Conservation (phyloP, 1,284 basidiomycete species). For the Boletellus deceptivus region DNA sequence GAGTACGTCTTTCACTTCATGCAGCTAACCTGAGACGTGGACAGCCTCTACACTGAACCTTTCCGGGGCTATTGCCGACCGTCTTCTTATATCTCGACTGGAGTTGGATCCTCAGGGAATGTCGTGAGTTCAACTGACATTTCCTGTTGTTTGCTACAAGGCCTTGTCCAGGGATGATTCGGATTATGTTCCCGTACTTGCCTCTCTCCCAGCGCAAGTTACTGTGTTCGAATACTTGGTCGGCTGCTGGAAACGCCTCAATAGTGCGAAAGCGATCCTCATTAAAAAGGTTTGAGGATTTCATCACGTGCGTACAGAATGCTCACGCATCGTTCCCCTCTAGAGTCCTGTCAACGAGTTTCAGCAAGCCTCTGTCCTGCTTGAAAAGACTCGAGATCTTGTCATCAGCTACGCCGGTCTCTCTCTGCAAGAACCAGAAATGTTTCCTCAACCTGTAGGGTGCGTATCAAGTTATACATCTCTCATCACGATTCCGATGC, state of each 20-base stretch:
- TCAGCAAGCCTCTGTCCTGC: slow-evolving; percentile 55
- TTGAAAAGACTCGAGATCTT: slow-evolving; percentile 77
- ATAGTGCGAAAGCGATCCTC: slow-evolving; percentile 53
- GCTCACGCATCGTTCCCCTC: background rate
- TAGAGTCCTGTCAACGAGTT: slow-evolving; percentile 61
- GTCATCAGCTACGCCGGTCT: slow-evolving; percentile 91
- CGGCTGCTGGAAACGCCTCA: slow-evolving; percentile 86
- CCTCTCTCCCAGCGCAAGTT: slow-evolving; percentile 74
- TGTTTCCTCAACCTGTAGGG: slow-evolving; percentile 88
- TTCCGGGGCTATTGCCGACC: slow-evolving; percentile 64
- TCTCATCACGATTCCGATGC: slow-evolving; percentile 6
- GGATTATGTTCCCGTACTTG: slow-evolving; percentile 75
- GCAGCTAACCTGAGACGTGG: slow-evolving; percentile 10
- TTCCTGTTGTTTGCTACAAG: background rate
- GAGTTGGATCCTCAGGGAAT: slow-evolving; percentile 76
- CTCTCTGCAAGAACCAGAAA: slow-evolving; percentile 86
- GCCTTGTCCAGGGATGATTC: slow-evolving; percentile 65
- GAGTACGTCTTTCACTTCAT: background rate
- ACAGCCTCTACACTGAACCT: slow-evolving; percentile 39
- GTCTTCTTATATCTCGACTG: slow-evolving; percentile 84
- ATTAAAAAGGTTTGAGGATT: slow-evolving; percentile 53
- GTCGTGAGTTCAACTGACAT: slow-evolving; percentile 52
- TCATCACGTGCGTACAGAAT: background rate
- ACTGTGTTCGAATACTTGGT: slow-evolving; percentile 91
- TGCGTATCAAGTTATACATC: slow-evolving; percentile 39